Evolutionary conservation across 2,329 filamentous ascomycete species (phyloP), one percentile per base, ranked within the genome.

Genomic region (Epichloe amarillans): DNA sequence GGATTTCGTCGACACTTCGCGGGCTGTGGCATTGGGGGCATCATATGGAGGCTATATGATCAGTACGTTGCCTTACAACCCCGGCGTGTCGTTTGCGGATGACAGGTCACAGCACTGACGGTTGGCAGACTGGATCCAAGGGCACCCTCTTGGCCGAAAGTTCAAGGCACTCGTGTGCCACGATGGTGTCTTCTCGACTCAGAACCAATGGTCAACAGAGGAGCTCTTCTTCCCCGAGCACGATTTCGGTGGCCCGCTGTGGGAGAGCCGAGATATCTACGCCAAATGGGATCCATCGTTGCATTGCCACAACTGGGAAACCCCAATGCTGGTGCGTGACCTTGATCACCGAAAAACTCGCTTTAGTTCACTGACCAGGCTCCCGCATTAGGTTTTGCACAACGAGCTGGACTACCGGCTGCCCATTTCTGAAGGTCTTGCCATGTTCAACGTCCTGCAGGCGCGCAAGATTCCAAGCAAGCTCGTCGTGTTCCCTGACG

Each of bases 81-180:
- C 30, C 30, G 30, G 30, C 30, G 30, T 11, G 30, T 30, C 8
- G 30, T 30, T 30, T 30, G 30, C 30, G 30, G 10, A 30, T 11
- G 30, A 30, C 30, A 17, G 30, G 23, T n/a, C 5, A 50, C 30
- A 19, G n/a, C 33, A 47, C 60, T 66, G 41, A 66, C 54, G 23
- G 5, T 64, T 67, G 10, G 53, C 37, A 75, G 76, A 95, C 64
- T 95, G 90, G 89, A 88, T 95, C 59, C 88, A 95, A 67, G 90
- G 90, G 7, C 85, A 93, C 55, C 76, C 80, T 1, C 76, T 96
- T 0, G 89, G 88, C 19, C 81, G 87, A 30, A 81, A 84, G 57
- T 94, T 96, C 76, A 88, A 88, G 66, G 88, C 88, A 0, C 75
- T 96, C 4, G 88, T 95, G 30, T 89, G 83, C 59, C 89, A 95